Conservation (phyloP, 1,139 yeast genomes). For the Candida sanyaensis region DNA sequence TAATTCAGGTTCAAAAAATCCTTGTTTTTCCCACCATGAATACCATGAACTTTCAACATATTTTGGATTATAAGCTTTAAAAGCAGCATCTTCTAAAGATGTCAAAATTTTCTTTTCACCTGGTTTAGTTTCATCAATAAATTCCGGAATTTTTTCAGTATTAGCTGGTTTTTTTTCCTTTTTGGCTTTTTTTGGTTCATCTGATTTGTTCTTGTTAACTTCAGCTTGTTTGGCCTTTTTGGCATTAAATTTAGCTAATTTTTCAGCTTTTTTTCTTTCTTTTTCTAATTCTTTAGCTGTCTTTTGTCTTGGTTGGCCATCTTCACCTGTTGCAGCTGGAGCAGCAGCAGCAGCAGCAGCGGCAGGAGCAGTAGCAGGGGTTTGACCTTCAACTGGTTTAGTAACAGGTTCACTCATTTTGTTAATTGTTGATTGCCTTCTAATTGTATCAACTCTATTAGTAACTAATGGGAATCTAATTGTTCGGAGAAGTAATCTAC, state of each 20-base stretch:
- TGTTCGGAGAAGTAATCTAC: constrained; percentile 18
- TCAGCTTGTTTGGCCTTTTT: constrained; percentile 77
- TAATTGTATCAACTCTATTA: constrained; percentile 6
- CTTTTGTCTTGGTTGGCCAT: constrained; percentile 39
- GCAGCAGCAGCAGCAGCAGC: constrained; percentile 3
- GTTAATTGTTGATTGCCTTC: constrained; percentile 5
- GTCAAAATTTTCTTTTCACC: constrained; percentile 91
- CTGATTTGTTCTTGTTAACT: constrained; percentile 33
- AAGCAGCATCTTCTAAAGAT: constrained; percentile 86
- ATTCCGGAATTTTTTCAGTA: constrained; percentile 73
- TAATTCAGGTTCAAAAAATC: constrained; percentile 86
- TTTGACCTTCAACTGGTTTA: constrained; percentile 7
- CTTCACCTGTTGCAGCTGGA: constrained; percentile 13
- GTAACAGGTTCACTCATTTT: constrained; percentile 12
- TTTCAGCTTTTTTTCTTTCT: constrained; percentile 96
- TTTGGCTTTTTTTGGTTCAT: constrained; percentile 62
- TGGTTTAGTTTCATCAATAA: constrained; percentile 74
- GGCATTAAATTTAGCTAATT: constrained; percentile 90
- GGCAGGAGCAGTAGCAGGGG: background rate
- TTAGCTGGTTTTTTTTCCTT: constrained; percentile 64
- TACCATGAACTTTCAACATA: constrained; percentile 98
- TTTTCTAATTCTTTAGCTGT: constrained; percentile 83
- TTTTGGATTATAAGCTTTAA: constrained; percentile 90
- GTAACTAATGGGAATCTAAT: constrained; percentile 5
- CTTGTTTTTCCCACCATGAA: constrained; percentile 93